These are phyloP conservation scores for Penicillium desertorum DNA, from an alignment of 495 filamentous ascomycete species.

Conservation along the genomic window DNA sequence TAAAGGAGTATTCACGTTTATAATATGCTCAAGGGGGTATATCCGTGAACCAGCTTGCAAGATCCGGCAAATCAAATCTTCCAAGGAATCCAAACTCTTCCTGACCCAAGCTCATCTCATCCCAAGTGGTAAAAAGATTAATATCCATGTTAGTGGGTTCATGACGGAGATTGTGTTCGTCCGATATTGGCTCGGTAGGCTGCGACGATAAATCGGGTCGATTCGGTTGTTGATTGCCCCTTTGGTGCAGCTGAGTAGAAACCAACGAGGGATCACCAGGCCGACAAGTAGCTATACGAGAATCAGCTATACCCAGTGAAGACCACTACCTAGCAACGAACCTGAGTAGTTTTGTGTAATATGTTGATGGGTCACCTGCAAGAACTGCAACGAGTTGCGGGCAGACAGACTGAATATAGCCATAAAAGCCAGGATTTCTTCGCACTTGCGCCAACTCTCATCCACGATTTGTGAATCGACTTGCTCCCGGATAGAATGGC, in stretches of 20 bases:
- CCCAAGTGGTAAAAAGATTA: slow-evolving; percentile 25
- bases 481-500: slow-evolving; percentile 28
- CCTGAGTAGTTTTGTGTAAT: slow-evolving; percentile 26
- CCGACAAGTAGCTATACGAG: slow-evolving; percentile 1
- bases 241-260: slow-evolving; percentile 10
- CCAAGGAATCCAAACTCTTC: slow-evolving; percentile 36
- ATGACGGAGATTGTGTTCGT: slow-evolving; percentile 2
- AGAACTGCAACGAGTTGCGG: slow-evolving; percentile 35
- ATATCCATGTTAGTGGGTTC: slow-evolving; percentile 10
- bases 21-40: slow-evolving; percentile 26
- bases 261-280: slow-evolving; percentile 4
- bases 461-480: slow-evolving; percentile 21
- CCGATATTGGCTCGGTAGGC: not conserved
- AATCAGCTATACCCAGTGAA: not conserved
- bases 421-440: slow-evolving; percentile 32
- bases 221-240: not conserved
- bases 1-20: not conserved
- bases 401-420: slow-evolving; percentile 32
- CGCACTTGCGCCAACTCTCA: slow-evolving; percentile 33
- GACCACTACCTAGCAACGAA: slow-evolving; percentile 2
- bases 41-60: slow-evolving; percentile 40
- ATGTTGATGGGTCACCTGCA: slow-evolving; percentile 30
- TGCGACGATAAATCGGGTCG: slow-evolving; percentile 4
- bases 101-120: slow-evolving; percentile 25
- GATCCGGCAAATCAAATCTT: slow-evolving; percentile 33